These are phyloP conservation scores for Borovskyia barvae DNA, from an alignment of 208 protist genomes.

Conservation along the genomic window DNA sequence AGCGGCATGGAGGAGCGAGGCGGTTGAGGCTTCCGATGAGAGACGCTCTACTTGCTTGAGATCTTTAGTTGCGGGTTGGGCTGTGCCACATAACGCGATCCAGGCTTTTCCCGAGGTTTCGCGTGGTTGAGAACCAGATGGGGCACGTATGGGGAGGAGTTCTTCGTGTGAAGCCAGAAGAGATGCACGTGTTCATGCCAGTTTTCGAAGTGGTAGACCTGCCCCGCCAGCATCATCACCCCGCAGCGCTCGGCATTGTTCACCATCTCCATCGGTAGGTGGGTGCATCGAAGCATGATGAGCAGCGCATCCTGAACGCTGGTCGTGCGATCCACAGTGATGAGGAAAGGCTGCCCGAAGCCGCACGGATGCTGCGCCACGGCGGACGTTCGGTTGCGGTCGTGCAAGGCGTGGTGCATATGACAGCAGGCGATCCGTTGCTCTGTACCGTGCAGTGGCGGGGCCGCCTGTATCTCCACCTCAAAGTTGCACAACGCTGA, in stretches of 20 bases:
- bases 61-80: constrained; percentile 57
- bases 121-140: constrained; percentile 66
- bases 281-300: constrained; percentile 33
- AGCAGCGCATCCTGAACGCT: constrained; percentile 48
- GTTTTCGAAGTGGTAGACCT: constrained; percentile 34
- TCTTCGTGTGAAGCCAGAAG: constrained; percentile 57
- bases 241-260: constrained; percentile 28
- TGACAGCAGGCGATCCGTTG: constrained; percentile 70
- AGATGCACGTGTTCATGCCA: constrained; percentile 43
- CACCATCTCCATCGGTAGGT: constrained; percentile 35
- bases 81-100: constrained; percentile 66
- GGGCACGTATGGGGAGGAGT: constrained; percentile 33
- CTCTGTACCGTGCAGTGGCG: constrained; percentile 36
- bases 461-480: constrained; percentile 42
- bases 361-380: constrained; percentile 13
- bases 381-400: background rate
- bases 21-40: too few relatives aligned
- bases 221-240: constrained; percentile 59
- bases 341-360: constrained; percentile 68
- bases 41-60: constrained; percentile 35
- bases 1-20: too few relatives aligned
- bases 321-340: constrained; percentile 41
- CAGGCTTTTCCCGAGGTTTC: constrained; percentile 57
- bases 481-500: constrained; percentile 27
- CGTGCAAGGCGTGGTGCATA: constrained; percentile 29